A percentile compares a stretch with the other conserved stretches of the same genome.
These are phyloP conservation scores for Phoenix dactylifera DNA, from an alignment of 176 grass and related monocot genomes.

Conservation along the genomic window DNA sequence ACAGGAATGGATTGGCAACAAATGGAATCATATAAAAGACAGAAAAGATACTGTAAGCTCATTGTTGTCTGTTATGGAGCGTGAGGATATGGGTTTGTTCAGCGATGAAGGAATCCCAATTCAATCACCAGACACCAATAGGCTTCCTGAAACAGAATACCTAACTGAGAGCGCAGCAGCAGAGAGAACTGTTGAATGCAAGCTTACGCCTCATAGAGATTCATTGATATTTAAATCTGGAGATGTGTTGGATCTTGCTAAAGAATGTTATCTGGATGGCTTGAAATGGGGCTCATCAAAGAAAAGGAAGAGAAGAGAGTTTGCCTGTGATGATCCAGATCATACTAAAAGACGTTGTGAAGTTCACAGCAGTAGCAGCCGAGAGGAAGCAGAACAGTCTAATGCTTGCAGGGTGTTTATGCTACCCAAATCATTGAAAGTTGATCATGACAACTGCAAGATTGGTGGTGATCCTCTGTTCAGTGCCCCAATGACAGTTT, in stretches of 20 bases:
- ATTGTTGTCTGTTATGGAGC: constrained; percentile 6
- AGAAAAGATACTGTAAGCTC: constrained; percentile 39
- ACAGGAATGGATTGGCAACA: constrained; percentile 58
- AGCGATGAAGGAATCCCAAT: background rate
- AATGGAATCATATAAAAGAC: constrained; percentile 51
- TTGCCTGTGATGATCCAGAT: constrained; percentile 1
- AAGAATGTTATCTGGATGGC: constrained; percentile 40
- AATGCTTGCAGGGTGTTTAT: constrained; percentile 34
- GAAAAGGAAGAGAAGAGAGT: constrained; percentile 54
- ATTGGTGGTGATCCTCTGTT: constrained; percentile 41
- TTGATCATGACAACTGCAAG: constrained; percentile 62
- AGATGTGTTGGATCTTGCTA: constrained; percentile 41
- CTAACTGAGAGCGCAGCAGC: background rate
- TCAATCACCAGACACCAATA: background rate
- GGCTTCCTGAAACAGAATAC: constrained; percentile 12
- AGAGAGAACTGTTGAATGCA: constrained; percentile 13
- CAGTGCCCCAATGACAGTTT: constrained; percentile 24
- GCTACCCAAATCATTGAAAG: constrained; percentile 30
- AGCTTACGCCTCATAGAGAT: constrained; percentile 20
- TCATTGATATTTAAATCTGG: constrained; percentile 15
- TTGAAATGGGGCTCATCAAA: constrained; percentile 49
- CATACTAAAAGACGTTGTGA: constrained; percentile 35
- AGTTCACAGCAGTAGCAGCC: constrained; percentile 43
- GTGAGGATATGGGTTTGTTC: constrained; percentile 2
- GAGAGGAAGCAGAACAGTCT: constrained; percentile 26